phyloP scores from a whole-genome alignment of 108 stramenopile genomes.

The Pseudonitzschia delicatissima region DNA sequence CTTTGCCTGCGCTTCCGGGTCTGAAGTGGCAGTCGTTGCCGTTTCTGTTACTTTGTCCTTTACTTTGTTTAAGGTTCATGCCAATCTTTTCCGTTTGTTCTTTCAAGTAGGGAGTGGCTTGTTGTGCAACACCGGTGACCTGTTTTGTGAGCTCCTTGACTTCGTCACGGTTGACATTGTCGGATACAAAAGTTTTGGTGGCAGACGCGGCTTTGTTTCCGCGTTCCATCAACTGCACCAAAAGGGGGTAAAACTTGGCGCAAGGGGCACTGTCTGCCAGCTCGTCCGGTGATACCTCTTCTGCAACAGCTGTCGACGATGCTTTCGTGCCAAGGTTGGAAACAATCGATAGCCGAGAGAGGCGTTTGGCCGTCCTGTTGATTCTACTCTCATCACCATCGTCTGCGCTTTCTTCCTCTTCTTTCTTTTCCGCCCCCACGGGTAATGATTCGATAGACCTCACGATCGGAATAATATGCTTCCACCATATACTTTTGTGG shows the following conservation, averaged over 20 bases:
- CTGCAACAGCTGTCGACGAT: neutral
- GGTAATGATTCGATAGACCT: constrained; percentile 20
- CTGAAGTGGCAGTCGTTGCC: constrained; percentile 11
- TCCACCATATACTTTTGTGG: constrained; percentile 37
- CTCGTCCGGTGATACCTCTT: constrained; percentile 10
- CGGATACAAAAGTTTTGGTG: constrained; percentile 31
- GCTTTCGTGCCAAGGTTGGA: constrained; percentile 8
- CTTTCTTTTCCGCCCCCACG: constrained; percentile 4
- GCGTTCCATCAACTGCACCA: constrained; percentile 57
- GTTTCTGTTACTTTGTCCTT: constrained; percentile 6
- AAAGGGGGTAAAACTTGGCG: constrained; percentile 77
- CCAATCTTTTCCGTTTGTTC: constrained; percentile 17
- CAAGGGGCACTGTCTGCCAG: constrained; percentile 35
- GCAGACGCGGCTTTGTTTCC: constrained; percentile 43
- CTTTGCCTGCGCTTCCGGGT: constrained; percentile 13
- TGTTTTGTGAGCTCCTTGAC: constrained; percentile 1
- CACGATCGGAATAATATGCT: constrained; percentile 18
- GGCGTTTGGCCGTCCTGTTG: constrained; percentile 19
- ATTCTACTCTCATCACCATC: neutral
- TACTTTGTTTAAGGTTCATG: neutral
- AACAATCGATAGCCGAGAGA: constrained; percentile 35
- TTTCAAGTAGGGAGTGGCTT: constrained; percentile 22
- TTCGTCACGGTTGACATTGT: constrained; percentile 21
- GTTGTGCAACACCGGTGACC: constrained; percentile 18
- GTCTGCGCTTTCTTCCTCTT: neutral